These are phyloP conservation scores for cucumber (Cucumis sativus) DNA, from an alignment of 306 rosid species.

Conservation along the genomic window DNA sequence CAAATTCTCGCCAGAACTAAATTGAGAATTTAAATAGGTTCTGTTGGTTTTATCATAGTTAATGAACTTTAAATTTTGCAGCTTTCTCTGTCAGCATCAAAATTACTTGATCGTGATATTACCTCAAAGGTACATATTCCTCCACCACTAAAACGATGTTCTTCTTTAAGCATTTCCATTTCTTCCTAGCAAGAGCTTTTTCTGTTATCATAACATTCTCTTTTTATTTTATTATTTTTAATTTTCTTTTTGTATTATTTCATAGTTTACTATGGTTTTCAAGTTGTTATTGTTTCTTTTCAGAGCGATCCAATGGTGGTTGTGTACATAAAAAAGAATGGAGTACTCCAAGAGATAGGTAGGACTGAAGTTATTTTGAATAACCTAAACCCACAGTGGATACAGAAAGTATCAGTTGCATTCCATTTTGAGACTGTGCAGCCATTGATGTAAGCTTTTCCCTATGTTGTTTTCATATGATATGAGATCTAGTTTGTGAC, in stretches of 20 bases:
- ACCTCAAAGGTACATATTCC: constrained; percentile 20
- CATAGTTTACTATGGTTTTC: not conserved
- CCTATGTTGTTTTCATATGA: not conserved
- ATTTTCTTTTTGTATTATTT: not conserved
- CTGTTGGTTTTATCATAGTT: constrained; percentile 1
- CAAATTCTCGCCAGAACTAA: no score
- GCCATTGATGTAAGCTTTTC: constrained; percentile 44
- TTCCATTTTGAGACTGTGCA: constrained; percentile 79
- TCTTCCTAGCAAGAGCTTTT: not conserved
- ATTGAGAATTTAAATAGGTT: not conserved
- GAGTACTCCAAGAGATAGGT: constrained; percentile 56
- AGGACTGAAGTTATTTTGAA: constrained; percentile 77
- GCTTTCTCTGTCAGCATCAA: constrained; percentile 53
- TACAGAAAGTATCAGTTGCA: constrained; percentile 46
- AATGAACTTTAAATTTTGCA: constrained; percentile 25
- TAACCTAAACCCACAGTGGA: constrained; percentile 62
- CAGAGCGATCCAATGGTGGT: constrained; percentile 86
- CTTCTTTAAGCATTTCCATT: not conserved
- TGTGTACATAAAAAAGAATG: constrained; percentile 39
- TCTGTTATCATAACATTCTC: no score
- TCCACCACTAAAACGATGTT: not conserved
- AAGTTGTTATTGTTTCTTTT: not conserved
- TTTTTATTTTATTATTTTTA: no score
- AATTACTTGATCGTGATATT: constrained; percentile 49
- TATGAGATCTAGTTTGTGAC: not conserved